Base-by-base conservation (phyloP, 371 early-diverging fungal genomes). In the Rhizopus stolonifer region DNA sequence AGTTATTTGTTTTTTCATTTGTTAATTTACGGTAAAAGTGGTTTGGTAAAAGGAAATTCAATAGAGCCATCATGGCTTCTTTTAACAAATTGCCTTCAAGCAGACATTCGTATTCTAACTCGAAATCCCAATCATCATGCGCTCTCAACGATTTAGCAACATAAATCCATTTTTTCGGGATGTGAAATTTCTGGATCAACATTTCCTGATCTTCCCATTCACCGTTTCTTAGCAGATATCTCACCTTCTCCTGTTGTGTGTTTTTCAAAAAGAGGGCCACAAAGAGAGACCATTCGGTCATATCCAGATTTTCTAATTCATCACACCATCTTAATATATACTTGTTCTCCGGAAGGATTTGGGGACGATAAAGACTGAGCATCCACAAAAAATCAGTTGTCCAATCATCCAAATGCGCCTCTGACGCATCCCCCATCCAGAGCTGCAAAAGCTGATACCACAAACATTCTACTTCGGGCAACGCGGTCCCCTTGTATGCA, bases 391-490 rank as follows among this genome's bases (percentile, higher is more conserved):
- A 46, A 19, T 63, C 64, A 2, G 51, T 14, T 14, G 64, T 58
- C 64, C 64, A 63, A 8, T 23, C 34, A 24, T 50, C 40, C 0
- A 54, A 14, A 5, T 47, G n/a, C 6, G 46, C 54, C 10, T 44
- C 9, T 2, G 2, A 32, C 8, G 15, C 14, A 48, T 57, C 49
- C 1, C 58, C 63, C 2, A 38, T 23, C 48, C 53, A 54, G 45
- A 53, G 53, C 39, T 54, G 43, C 18, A 63, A 38, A 13, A 63
- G 26, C 14, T 63, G 64, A 43, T 58, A 63, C 64, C 64, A 63
- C n/a, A 54, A 34, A 38, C 51, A 54, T 3, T 32, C 4, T 4
- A n/a, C n/a, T n/a, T n/a, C n/a, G n/a, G n/a, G n/a, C n/a, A n/a
- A n/a, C n/a, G n/a, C n/a, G n/a, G n/a, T n/a, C n/a, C n/a, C n/a